Base-by-base conservation (phyloP, 495 filamentous ascomycete genomes). In the Darksidea phi region DNA sequence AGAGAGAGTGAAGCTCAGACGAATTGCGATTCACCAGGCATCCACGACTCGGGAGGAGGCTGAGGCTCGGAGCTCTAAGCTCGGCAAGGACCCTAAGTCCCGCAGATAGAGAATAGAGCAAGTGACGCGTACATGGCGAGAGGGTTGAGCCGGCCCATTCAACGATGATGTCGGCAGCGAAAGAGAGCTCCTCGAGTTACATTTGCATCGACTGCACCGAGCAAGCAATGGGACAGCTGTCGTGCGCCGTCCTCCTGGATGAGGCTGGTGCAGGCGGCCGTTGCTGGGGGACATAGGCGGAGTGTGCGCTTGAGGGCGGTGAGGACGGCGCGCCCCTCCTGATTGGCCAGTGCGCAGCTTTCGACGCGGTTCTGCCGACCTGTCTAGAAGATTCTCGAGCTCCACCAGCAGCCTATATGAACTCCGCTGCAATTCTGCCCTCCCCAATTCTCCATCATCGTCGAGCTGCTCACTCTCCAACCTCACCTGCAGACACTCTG, bases 321-420 rank as follows among this genome's bases (percentile, higher is more conserved):
- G 45, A 59, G 54, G 37, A 10, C 18, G 50, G 52, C n/a, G 18
- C 1, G 26, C 41, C 13, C 18, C 37, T 26, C 18, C 25, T 50
- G 48, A 60, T 60, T 60, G 57, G 57, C 57, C 24, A 3, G 20
- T 18, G 36, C 32, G 6, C 18, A 18, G 37, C 10, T 45, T 53
- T 60, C 57, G 57, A 47, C 48, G 57, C 47, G 48, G 28, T 60
- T 60, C 57, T 60, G 36, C 57, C 47, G 47, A 46, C 37, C 20
- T 60, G 47, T 50, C 57, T 60, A 60, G 57, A 60, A 60, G 57
- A 60, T 60, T 60, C 57, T 60, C 48, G 57, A 60, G 47, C 57
- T 43, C 34, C 48, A 45, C 17, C 47, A 46, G 47, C 28, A 23
- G 48, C 41, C 32, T 60, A 60, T 60, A 60, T 58, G 25, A 56